These are phyloP conservation scores for Eucalyptus lansdowneana DNA, from an alignment of 345 rosid genomes.

Conservation along the genomic window DNA sequence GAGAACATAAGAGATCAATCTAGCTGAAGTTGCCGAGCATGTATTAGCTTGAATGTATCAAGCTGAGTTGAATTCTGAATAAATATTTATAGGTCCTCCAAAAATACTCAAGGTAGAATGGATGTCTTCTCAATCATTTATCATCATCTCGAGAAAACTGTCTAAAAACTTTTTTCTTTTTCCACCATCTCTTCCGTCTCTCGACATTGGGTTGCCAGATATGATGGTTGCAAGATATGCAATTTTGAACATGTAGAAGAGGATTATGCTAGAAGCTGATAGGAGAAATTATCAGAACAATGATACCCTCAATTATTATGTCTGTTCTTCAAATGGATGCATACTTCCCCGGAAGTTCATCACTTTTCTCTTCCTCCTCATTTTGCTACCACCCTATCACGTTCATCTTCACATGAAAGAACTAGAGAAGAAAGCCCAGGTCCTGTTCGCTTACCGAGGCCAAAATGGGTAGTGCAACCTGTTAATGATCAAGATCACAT, in stretches of 20 bases:
- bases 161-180: no score
- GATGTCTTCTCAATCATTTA: no score
- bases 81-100: neutral
- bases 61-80: neutral
- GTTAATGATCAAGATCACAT: no score
- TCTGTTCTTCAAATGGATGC: neutral
- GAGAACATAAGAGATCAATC: neutral
- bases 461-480: neutral
- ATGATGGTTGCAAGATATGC: neutral
- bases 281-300: no score
- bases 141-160: accelerated
- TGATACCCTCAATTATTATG: neutral
- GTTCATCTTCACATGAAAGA: neutral
- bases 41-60: neutral
- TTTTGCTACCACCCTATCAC: neutral
- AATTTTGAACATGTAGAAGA: neutral
- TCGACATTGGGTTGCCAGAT: neutral
- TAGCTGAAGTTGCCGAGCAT: neutral
- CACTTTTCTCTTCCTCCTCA: neutral
- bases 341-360: neutral
- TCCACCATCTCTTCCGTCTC: neutral
- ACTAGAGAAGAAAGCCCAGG: neutral
- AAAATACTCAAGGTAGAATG: neutral
- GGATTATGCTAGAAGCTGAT: neutral
- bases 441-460: neutral